Percentiles rank a stretch among this genome's conserved stretches.
These are phyloP conservation scores for Ligustrum vulgare DNA, from an alignment of 257 asterid genomes.

Conservation along the genomic window DNA sequence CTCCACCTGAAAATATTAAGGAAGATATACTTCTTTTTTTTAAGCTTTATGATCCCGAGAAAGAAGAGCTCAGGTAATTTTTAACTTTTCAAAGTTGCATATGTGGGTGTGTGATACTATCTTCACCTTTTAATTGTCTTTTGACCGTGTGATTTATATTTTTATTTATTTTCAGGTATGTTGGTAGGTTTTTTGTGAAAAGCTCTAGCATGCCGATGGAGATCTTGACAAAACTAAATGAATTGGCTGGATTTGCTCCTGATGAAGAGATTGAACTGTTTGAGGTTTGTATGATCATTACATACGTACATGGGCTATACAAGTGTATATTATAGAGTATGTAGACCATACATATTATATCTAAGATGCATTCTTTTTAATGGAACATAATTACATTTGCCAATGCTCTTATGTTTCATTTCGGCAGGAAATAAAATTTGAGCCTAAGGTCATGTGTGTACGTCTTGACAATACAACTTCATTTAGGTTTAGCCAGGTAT, in stretches of 20 bases:
- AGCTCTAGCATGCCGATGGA: slow-evolving; percentile 73
- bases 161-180: slow-evolving; percentile 53
- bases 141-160: slow-evolving; percentile 4
- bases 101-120: not conserved
- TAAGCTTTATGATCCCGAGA: slow-evolving; percentile 86
- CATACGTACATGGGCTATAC: not conserved
- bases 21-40: slow-evolving; percentile 76
- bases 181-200: slow-evolving; percentile 84
- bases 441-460: slow-evolving; percentile 95
- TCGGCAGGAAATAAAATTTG: slow-evolving; percentile 84
- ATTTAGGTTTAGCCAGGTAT: slow-evolving; percentile 81
- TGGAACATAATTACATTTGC: not conserved
- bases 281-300: slow-evolving; percentile 60
- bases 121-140: slow-evolving; percentile 2
- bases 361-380: slow-evolving; percentile 5
- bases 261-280: slow-evolving; percentile 90
- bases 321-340: not conserved
- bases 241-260: slow-evolving; percentile 86
- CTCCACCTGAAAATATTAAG: slow-evolving; percentile 62
- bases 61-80: slow-evolving; percentile 82
- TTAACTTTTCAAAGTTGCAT: not conserved
- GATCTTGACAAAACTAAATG: slow-evolving; percentile 63
- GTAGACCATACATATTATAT: slow-evolving; percentile 16
- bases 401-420: slow-evolving; percentile 16
- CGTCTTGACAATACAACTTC: slow-evolving; percentile 72